Conservation (phyloP, 2,329 filamentous ascomycete genomes). For the Colletotrichum orchidophilum region DNA sequence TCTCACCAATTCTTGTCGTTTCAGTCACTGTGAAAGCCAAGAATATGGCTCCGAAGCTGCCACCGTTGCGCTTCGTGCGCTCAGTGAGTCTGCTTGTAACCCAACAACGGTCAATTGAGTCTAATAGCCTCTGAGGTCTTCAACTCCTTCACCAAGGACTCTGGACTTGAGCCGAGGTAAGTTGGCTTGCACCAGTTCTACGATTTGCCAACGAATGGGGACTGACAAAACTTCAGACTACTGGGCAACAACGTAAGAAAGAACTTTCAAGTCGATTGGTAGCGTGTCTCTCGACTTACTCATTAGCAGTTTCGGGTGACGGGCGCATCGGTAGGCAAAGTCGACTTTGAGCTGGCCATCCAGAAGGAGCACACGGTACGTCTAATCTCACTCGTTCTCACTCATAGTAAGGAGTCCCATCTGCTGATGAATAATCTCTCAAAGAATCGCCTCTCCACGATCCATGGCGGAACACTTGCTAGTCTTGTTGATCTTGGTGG, state of each 20-base stretch:
- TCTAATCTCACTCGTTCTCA: neutral
- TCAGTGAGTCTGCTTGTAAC: slow-evolving; percentile 62
- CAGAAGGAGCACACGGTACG: slow-evolving; percentile 77
- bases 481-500: slow-evolving; percentile 76
- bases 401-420: neutral
- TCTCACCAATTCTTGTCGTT: neutral
- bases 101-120: neutral
- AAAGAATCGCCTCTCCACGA: slow-evolving; percentile 78
- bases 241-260: slow-evolving; percentile 52
- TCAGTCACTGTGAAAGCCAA: neutral
- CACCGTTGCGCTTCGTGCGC: slow-evolving; percentile 50
- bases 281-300: neutral
- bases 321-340: slow-evolving; percentile 70
- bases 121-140: slow-evolving; percentile 67
- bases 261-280: fast-evolving
- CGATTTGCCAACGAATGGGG: too few relatives aligned
- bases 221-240: slow-evolving; percentile 42
- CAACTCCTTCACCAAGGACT: slow-evolving; percentile 86
- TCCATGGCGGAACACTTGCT: slow-evolving; percentile 83
- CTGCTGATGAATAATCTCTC: neutral
- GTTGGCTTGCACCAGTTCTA: slow-evolving; percentile 27
- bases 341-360: slow-evolving; percentile 81
- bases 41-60: slow-evolving; percentile 32
- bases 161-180: slow-evolving; percentile 88
- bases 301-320: slow-evolving; percentile 70